Percentiles rank a stretch among this genome's conserved stretches.
Evolutionary conservation across 768 basidiomycete species (phyloP).

Genomic region (Boletus reticulatus): DNA sequence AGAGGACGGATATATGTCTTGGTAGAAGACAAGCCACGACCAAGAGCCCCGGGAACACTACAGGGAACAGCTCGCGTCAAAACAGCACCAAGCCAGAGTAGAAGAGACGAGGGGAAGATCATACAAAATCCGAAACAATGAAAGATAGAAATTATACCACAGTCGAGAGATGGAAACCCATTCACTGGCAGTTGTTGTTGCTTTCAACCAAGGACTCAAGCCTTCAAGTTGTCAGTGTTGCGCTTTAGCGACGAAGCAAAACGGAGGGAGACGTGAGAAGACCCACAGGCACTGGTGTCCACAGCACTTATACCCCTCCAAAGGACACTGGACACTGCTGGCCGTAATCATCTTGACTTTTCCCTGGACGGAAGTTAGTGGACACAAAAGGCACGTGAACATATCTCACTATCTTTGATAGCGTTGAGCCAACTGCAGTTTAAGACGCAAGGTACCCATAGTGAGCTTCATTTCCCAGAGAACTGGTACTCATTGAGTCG

Average conservation of each 20-base stretch:
- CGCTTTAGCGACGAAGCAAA: constrained; percentile 9
- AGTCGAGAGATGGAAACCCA: constrained; percentile 3
- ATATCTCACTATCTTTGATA: not conserved
- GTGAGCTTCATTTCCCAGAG: not conserved
- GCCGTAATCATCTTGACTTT: constrained; percentile 11
- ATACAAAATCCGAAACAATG: not conserved
- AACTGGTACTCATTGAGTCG: not conserved
- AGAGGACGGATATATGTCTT: not conserved
- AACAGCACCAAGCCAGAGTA: constrained; percentile 7
- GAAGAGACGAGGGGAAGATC: constrained; percentile 3
- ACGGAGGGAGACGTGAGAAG: constrained; percentile 21
- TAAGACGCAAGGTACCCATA: not conserved
- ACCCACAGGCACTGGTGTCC: not conserved
- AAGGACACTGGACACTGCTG: not conserved
- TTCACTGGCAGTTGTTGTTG: constrained; percentile 2
- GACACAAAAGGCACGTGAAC: not conserved
- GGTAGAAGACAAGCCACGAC: not conserved
- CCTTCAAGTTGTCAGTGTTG: constrained; percentile 2
- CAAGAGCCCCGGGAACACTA: not conserved
- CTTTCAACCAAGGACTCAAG: constrained; percentile 10
- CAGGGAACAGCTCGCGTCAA: constrained; percentile 1
- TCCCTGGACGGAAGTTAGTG: not conserved
- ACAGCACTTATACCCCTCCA: constrained; percentile 15
- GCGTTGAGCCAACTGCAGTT: not conserved
- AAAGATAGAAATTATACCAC: constrained; percentile 13